These are phyloP conservation scores for Pharus latifolius DNA, from an alignment of 176 grass and related monocot species.

Conservation along the genomic window DNA sequence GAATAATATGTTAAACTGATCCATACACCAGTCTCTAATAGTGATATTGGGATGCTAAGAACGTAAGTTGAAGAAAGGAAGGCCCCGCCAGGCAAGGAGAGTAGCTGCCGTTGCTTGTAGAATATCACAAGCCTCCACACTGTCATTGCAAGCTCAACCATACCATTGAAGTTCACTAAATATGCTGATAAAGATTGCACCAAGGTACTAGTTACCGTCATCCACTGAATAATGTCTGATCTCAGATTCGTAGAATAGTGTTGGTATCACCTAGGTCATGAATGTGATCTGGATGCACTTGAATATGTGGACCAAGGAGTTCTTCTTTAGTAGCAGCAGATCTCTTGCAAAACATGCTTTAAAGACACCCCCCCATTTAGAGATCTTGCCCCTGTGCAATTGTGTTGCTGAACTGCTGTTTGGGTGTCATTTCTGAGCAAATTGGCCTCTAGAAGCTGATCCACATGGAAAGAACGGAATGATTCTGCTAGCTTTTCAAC, in stretches of 20 bases:
- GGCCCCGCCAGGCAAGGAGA: slow-evolving; percentile 35
- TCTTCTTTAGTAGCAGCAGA: slow-evolving; percentile 26
- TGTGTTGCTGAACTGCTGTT: slow-evolving; percentile 2
- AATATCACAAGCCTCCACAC: slow-evolving; percentile 39
- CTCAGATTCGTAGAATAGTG: slow-evolving; percentile 26
- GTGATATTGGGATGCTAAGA: slow-evolving; percentile 28
- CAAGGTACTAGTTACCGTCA: slow-evolving; percentile 32
- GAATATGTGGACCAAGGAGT: slow-evolving; percentile 38
- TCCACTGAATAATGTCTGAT: slow-evolving; percentile 27
- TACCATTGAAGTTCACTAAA: slow-evolving; percentile 41
- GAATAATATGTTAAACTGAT: slow-evolving; percentile 36
- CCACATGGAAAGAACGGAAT: slow-evolving; percentile 11
- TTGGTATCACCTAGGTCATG: slow-evolving; percentile 26
- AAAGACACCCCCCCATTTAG: slow-evolving; percentile 30
- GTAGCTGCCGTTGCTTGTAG: slow-evolving; percentile 45
- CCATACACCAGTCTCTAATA: slow-evolving; percentile 36
- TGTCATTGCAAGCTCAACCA: slow-evolving; percentile 44
- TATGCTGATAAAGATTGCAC: slow-evolving; percentile 17
- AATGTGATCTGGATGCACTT: slow-evolving; percentile 34
- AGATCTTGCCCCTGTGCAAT: slow-evolving; percentile 3
- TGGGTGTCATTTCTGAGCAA: slow-evolving; percentile 12
- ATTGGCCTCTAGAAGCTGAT: not conserved
- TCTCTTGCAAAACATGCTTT: slow-evolving; percentile 35
- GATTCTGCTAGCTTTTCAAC: slow-evolving; percentile 19
- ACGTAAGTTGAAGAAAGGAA: slow-evolving; percentile 33